Conservation (phyloP, 108 stramenopile species). For the Chaetoceros muelleri region DNA sequence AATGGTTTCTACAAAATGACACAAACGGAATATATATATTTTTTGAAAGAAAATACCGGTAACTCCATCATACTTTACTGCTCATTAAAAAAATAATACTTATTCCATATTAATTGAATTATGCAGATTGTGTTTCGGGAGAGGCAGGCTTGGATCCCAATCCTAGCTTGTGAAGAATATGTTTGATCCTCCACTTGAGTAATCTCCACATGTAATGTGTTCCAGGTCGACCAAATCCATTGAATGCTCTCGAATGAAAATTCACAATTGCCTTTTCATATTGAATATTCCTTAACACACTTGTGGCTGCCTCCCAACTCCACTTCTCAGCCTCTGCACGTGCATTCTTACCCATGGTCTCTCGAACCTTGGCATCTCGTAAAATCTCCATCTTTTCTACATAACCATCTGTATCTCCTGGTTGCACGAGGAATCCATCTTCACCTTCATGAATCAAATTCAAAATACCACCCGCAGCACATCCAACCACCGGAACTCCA, state of each 20-base stretch:
- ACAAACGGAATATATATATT: too few relatives aligned
- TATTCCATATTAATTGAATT: too few relatives aligned
- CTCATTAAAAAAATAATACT: too few relatives aligned
- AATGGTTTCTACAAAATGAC: too few relatives aligned
- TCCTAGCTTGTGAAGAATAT: background rate
- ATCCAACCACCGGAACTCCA: conserved; percentile 80
- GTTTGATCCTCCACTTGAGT: conserved; percentile 28
- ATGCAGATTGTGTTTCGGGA: too few relatives aligned
- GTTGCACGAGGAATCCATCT: conserved; percentile 56
- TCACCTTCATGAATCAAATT: conserved; percentile 61
- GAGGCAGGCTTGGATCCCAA: background rate
- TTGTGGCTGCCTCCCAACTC: conserved; percentile 89
- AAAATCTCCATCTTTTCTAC: conserved; percentile 38
- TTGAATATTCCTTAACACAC: conserved; percentile 72
- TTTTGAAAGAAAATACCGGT: too few relatives aligned
- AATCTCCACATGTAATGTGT: conserved; percentile 39
- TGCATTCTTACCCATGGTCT: conserved; percentile 54
- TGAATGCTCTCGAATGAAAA: conserved; percentile 72
- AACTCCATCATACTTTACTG: too few relatives aligned
- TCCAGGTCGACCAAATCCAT: conserved; percentile 55
- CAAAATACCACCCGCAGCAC: conserved; percentile 70
- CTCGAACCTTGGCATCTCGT: conserved; percentile 37
- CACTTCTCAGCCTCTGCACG: conserved; percentile 71
- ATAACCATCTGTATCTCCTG: conserved; percentile 43
- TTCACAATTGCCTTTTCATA: conserved; percentile 81